Conservation (phyloP, 768 basidiomycete genomes). For the Trametes punicea region DNA sequence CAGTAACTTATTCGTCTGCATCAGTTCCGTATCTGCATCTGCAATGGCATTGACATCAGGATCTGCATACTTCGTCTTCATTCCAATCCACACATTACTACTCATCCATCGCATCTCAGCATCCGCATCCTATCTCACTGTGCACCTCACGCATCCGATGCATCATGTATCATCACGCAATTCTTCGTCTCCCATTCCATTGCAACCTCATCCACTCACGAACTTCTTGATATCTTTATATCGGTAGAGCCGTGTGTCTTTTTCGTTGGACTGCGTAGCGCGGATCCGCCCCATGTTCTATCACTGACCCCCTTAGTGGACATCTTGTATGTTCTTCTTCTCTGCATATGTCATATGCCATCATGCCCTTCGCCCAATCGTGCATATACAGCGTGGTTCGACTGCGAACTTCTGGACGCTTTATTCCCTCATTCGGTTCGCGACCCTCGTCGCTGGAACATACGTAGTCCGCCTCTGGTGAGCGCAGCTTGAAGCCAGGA, state of each 20-base stretch:
- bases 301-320: slow-evolving; percentile 1
- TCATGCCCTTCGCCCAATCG: not conserved
- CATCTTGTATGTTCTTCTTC: slow-evolving; percentile 14
- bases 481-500: too few species aligned
- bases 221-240: slow-evolving; percentile 27
- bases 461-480: too few species aligned
- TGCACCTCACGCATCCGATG: slow-evolving; percentile 11
- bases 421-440: too few species aligned
- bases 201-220: not conserved
- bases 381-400: too few species aligned
- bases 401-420: too few species aligned
- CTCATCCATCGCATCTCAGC: slow-evolving; percentile 1
- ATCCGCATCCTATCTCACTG: not conserved
- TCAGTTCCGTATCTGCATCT: slow-evolving; percentile 6
- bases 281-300: slow-evolving; percentile 9
- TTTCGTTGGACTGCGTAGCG: slow-evolving; percentile 13
- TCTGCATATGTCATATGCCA: slow-evolving; percentile 15
- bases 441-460: too few species aligned
- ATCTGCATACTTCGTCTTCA: slow-evolving; percentile 4
- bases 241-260: slow-evolving; percentile 29
- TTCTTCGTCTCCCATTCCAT: not conserved
- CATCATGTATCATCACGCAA: slow-evolving; percentile 11
- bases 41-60: slow-evolving; percentile 9
- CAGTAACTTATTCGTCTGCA: slow-evolving; percentile 16
- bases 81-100: not conserved